Conservation (phyloP, 805 yeast species). For the Suhomyces sp. region DNA sequence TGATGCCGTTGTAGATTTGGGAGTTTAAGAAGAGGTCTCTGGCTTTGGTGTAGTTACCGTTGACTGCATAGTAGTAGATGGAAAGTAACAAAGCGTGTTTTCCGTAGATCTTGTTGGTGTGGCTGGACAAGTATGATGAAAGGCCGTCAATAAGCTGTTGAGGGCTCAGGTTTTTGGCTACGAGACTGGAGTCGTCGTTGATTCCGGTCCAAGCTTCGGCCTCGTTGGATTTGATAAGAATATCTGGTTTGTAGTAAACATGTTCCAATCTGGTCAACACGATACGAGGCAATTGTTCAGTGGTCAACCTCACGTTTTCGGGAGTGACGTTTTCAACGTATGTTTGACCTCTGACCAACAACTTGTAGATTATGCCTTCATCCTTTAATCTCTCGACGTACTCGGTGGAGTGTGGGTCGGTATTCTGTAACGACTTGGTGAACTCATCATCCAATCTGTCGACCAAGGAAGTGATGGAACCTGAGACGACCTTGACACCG, state of each 20-base stretch:
- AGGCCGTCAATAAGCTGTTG: constrained; percentile 59
- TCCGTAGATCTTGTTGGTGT: constrained; percentile 64
- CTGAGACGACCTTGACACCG: constrained; percentile 74
- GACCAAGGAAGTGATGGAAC: constrained; percentile 80
- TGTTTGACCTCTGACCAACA: constrained; percentile 80
- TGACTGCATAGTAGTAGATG: constrained; percentile 88
- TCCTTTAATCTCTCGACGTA: constrained; percentile 87
- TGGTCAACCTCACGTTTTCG: constrained; percentile 33
- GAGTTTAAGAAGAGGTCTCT: constrained; percentile 85
- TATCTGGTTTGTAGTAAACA: constrained; percentile 85
- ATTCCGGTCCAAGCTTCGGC: constrained; percentile 67
- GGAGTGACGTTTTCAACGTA: constrained; percentile 70
- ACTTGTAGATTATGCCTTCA: constrained; percentile 70
- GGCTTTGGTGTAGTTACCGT: constrained; percentile 78
- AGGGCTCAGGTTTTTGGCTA: constrained; percentile 36
- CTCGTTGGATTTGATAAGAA: constrained; percentile 69
- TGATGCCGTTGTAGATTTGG: constrained; percentile 78
- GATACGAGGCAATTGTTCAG: constrained; percentile 68
- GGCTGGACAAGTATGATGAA: constrained; percentile 62
- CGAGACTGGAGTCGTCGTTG: constrained; percentile 25
- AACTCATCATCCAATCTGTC: constrained; percentile 96
- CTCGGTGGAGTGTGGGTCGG: constrained; percentile 94
- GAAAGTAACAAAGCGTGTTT: constrained; percentile 82
- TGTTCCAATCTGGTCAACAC: constrained; percentile 85
- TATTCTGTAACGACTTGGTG: constrained; percentile 77